phyloP scores from a whole-genome alignment of 306 rosid species.

The Cotoneaster glaucophyllus region DNA sequence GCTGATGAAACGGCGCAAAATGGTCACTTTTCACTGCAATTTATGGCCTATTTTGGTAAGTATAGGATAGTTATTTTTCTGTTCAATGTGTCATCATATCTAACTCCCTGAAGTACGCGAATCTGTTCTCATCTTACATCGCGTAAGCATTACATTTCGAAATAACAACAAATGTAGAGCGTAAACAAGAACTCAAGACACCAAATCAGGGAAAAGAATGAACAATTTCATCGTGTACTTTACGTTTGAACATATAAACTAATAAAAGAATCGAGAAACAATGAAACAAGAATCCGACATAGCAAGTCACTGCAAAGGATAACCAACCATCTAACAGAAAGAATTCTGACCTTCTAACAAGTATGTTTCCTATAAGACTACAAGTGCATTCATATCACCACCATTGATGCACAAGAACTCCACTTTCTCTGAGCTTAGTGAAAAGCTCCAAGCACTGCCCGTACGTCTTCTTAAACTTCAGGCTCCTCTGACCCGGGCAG shows the following conservation, averaged over 20 bases:
- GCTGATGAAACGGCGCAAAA: no score
- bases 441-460: slow-evolving; percentile 44
- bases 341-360: neutral
- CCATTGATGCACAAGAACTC: slow-evolving; percentile 74
- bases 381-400: slow-evolving; percentile 27
- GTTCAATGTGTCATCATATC: neutral
- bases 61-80: no score
- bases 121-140: neutral
- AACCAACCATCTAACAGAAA: slow-evolving; percentile 11
- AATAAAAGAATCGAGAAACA: neutral
- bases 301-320: neutral
- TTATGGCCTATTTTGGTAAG: no score
- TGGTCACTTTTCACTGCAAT: no score
- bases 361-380: neutral
- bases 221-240: neutral
- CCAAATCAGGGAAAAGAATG: neutral
- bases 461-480: slow-evolving; percentile 40
- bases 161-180: neutral
- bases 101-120: neutral
- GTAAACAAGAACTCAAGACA: neutral
- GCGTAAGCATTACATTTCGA: neutral
- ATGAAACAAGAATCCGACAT: neutral
- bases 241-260: neutral
- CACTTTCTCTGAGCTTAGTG: slow-evolving; percentile 39
- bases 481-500: slow-evolving; percentile 50